These are phyloP conservation scores for Mucuna pruriens DNA, from an alignment of 306 rosid species.

Conservation along the genomic window DNA sequence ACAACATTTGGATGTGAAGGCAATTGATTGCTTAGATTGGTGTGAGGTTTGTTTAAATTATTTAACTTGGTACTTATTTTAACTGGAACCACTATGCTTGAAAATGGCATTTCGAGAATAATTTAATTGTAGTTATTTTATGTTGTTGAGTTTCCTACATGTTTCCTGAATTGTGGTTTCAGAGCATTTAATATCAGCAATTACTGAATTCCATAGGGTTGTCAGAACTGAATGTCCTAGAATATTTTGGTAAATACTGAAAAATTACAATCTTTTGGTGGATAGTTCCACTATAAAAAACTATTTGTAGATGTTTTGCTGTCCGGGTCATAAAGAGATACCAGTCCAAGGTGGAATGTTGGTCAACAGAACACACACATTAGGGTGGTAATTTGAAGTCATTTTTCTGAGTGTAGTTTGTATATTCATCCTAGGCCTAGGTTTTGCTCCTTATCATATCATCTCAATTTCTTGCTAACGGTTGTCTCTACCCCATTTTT, in stretches of 20 bases:
- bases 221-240: neutral
- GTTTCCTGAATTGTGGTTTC: neutral
- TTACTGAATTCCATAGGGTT: neutral
- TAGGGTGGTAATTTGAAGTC: neutral
- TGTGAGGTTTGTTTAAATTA: constrained; percentile 65
- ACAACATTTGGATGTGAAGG: constrained; percentile 61
- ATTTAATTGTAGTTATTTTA: neutral
- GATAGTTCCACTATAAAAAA: neutral
- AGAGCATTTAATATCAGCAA: neutral
- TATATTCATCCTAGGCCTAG: neutral
- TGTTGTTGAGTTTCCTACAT: neutral
- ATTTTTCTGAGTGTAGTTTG: neutral
- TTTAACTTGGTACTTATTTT: neutral
- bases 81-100: neutral
- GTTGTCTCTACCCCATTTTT: neutral
- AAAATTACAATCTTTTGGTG: neutral
- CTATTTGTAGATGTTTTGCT: neutral
- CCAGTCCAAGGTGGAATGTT: neutral
- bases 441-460: neutral
- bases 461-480: neutral
- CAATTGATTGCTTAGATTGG: constrained; percentile 86
- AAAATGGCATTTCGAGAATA: neutral
- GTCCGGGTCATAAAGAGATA: neutral
- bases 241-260: neutral
- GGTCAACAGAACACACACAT: neutral